These are phyloP conservation scores for Talaromyces nanjingensis DNA, from an alignment of 495 filamentous ascomycete genomes.

Conservation along the genomic window DNA sequence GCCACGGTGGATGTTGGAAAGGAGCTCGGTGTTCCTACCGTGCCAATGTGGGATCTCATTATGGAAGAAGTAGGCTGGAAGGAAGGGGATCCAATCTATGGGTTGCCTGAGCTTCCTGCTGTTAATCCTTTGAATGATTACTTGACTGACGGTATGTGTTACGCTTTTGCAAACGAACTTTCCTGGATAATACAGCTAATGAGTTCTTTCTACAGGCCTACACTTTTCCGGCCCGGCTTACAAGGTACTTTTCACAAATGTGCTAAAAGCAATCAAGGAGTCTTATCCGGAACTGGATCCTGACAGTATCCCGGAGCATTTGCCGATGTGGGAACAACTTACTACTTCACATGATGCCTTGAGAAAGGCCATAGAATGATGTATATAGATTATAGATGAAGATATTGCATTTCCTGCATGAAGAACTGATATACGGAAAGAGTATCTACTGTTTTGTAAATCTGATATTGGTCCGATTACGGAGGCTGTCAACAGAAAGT, in stretches of 20 bases:
- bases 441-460: too few relatives aligned
- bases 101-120: not conserved
- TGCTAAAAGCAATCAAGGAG: not conserved
- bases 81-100: conserved; percentile 1
- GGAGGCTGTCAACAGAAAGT: too few relatives aligned
- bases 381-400: not conserved
- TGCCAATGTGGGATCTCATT: not conserved
- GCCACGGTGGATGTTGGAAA: not conserved
- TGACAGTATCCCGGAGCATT: not conserved
- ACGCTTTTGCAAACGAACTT: too few relatives aligned
- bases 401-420: too few relatives aligned
- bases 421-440: too few relatives aligned
- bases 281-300: not conserved
- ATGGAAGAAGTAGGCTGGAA: not conserved
- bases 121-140: not conserved
- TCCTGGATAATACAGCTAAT: not conserved
- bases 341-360: not conserved
- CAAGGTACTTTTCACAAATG: not conserved
- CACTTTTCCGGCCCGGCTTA: not conserved
- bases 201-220: not conserved
- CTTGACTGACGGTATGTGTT: not conserved
- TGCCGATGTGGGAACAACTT: not conserved
- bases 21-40: not conserved
- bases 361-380: not conserved
- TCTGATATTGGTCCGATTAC: too few relatives aligned